Base-by-base conservation (phyloP, 768 basidiomycete species). In the Boletus barrowsii region DNA sequence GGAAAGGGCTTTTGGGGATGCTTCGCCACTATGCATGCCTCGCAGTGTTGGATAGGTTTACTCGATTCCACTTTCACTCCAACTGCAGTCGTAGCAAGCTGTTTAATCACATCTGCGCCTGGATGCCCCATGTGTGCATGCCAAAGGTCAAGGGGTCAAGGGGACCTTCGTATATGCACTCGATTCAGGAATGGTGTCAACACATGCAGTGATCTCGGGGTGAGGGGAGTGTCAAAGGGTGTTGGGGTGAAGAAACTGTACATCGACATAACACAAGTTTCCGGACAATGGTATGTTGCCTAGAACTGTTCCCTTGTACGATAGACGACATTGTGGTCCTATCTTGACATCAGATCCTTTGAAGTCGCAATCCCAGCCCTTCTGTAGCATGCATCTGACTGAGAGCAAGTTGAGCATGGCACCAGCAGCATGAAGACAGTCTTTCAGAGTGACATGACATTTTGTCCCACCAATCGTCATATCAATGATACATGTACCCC, bases 321-420 rank as follows among this genome's bases (percentile, higher is more conserved):
- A 46, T 0, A 53, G 17, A 0, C 7, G 7, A 0, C 51, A 53
- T 1, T 3, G 0, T 1, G 39, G 5, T 0, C 18, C 20, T 1
- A 0, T 8, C 2, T 3, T 5, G 0, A 3, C 0, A 0, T 1
- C 20, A 0, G 37, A 17, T 0, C 29, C 48, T 3, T 32, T 13
- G 15, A 49, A 49, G 1, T 41, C 5, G 5, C 40, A 49, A 3
- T 10, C 14, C 48, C 48, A 49, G 0, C 39, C 18, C 0, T 20
- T 1, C 2, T 17, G 13, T 0, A 49, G 30, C 40, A 49, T 49
- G 0, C 18, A 2, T 0, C 40, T 5, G 1, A 49, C 17, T 1
- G 29, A 48, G 0, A 49, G 11, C 0, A 41, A 1, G 6, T 41
- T 49, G 0, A 49, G 8, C 3, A 32, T 1, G 0, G 6, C 40